Evolutionary conservation across 768 basidiomycete species (phyloP).

Genomic region (Lyophyllum shimeji): DNA sequence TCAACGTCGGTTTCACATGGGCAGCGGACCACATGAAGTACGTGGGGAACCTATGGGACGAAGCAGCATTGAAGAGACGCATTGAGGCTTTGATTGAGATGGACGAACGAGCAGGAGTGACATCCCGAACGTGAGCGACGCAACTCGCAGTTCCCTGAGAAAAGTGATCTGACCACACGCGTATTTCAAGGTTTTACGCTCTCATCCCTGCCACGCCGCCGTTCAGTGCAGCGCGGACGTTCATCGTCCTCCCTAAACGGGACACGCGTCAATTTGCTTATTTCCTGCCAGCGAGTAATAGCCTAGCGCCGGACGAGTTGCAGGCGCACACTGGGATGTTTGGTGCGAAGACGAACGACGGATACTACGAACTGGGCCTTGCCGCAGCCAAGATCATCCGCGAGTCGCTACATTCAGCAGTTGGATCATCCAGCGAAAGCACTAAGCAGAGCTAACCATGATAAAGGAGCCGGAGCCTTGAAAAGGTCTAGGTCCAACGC

Average conservation of each 20-base stretch:
- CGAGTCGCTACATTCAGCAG: conserved; percentile 44
- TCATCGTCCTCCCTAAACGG: conserved; percentile 70
- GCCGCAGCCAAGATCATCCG: conserved; percentile 60
- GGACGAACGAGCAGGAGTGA: conserved; percentile 59
- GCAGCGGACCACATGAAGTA: conserved; percentile 89
- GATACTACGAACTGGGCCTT: conserved; percentile 85
- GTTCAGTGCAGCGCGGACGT: conserved; percentile 59
- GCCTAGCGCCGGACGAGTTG: conserved; percentile 70
- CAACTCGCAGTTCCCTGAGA: not conserved
- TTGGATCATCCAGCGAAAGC: conserved; percentile 17
- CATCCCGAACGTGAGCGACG: conserved; percentile 72
- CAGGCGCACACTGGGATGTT: conserved; percentile 92
- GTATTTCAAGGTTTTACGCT: conserved; percentile 71
- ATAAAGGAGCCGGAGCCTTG: not conserved
- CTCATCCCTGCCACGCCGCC: conserved; percentile 71
- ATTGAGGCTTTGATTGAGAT: conserved; percentile 61
- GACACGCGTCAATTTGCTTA: conserved; percentile 45
- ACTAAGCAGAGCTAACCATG: not conserved
- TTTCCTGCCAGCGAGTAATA: conserved; percentile 69
- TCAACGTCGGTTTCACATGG: conserved; percentile 70
- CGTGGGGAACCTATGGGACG: conserved; percentile 85
- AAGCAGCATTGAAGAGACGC: conserved; percentile 56
- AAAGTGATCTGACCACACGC: not conserved
- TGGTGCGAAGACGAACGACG: conserved; percentile 75
- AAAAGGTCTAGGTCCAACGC: not conserved